Evolutionary conservation across 1,284 basidiomycete genomes (phyloP).

Genomic region (Coniferiporia sulphurascens): DNA sequence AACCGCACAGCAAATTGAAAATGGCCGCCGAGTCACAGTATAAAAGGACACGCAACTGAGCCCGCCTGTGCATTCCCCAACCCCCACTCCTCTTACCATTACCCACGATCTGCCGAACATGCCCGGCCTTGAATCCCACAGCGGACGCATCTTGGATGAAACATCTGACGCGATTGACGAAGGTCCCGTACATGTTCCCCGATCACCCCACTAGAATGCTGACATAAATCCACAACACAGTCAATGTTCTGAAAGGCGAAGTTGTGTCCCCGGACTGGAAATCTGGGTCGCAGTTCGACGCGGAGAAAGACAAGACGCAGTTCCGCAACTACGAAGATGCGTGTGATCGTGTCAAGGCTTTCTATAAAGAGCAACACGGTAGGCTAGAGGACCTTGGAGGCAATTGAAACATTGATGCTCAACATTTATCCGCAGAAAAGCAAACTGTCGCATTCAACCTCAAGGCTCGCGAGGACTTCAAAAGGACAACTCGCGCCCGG

Average conservation of each 20-base stretch:
- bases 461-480: slow-evolving; percentile 68
- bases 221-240: slow-evolving; percentile 31
- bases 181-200: slow-evolving; percentile 37
- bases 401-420: not conserved
- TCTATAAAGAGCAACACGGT: slow-evolving; percentile 88
- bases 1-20: too few relatives aligned
- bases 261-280: slow-evolving; percentile 39
- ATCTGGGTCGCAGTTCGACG: slow-evolving; percentile 61
- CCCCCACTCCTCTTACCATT: too few relatives aligned
- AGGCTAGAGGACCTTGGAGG: slow-evolving; percentile 19
- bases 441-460: slow-evolving; percentile 86
- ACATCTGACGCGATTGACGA: slow-evolving; percentile 73
- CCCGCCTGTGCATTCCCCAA: too few relatives aligned
- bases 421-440: slow-evolving; percentile 49
- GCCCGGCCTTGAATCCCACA: slow-evolving; percentile 15
- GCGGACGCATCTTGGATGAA: slow-evolving; percentile 48
- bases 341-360: slow-evolving; percentile 81
- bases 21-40: too few relatives aligned
- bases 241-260: slow-evolving; percentile 62
- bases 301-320: slow-evolving; percentile 69
- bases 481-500: slow-evolving; percentile 55
- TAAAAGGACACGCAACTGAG: too few relatives aligned
- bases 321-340: slow-evolving; percentile 77
- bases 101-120: not conserved
- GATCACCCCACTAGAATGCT: not conserved